Conservation (phyloP, 1,139 yeast species). For the Ashbya aceris region DNA sequence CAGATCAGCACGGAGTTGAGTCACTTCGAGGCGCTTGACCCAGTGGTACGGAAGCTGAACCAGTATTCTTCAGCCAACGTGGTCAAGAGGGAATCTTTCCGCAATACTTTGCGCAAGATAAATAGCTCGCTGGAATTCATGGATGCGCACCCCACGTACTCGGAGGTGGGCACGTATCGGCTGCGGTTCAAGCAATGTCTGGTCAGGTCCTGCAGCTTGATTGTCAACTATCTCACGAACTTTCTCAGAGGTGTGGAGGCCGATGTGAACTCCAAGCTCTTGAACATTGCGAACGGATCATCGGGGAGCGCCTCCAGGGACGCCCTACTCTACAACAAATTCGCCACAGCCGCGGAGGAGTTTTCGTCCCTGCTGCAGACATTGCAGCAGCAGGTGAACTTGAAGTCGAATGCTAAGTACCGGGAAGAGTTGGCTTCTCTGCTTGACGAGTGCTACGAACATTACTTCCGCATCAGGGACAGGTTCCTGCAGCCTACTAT, state of each 20-base stretch:
- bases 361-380: slow-evolving; percentile 42
- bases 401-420: slow-evolving; percentile 37
- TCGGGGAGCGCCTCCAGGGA: slow-evolving; percentile 37
- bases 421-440: slow-evolving; percentile 51
- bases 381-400: slow-evolving; percentile 40
- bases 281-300: slow-evolving; percentile 23
- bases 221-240: slow-evolving; percentile 55
- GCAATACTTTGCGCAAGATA: slow-evolving; percentile 44
- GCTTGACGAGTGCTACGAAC: slow-evolving; percentile 46
- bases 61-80: slow-evolving; percentile 43
- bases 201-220: slow-evolving; percentile 70
- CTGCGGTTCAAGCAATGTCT: slow-evolving; percentile 76
- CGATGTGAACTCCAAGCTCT: slow-evolving; percentile 34
- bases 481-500: slow-evolving; percentile 40
- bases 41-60: slow-evolving; percentile 58
- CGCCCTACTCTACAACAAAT: slow-evolving; percentile 56
- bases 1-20: slow-evolving; percentile 46
- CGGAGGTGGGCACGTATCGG: slow-evolving; percentile 61
- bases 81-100: slow-evolving; percentile 50
- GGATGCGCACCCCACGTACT: slow-evolving; percentile 42
- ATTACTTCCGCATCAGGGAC: slow-evolving; percentile 51
- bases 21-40: slow-evolving; percentile 62
- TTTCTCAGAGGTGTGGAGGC: slow-evolving; percentile 42
- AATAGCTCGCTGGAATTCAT: slow-evolving; percentile 51
- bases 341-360: slow-evolving; percentile 36